A percentile compares a stretch with the other conserved stretches of the same genome.
Evolutionary conservation across 805 yeast genomes (phyloP).

Genomic region (Sugiyamaella mastotermitis): DNA sequence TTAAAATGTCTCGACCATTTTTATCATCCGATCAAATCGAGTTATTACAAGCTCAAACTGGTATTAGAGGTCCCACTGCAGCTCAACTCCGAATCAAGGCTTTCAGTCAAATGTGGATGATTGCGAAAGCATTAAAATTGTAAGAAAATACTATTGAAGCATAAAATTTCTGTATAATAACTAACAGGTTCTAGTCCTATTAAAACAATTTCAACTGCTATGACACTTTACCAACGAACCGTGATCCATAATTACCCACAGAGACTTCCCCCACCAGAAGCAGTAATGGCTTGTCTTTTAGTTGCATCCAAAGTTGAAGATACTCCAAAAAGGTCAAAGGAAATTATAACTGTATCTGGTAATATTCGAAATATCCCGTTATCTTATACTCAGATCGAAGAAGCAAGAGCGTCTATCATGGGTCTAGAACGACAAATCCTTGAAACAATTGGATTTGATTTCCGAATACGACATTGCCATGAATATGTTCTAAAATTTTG

Average conservation of each 20-base stretch:
- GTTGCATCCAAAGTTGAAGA: constrained; percentile 78
- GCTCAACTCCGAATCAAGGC: constrained; percentile 44
- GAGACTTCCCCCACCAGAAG: constrained; percentile 31
- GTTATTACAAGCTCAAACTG: constrained; percentile 43
- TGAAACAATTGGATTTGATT: constrained; percentile 76
- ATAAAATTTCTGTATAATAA: too few relatives aligned
- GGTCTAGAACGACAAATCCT: constrained; percentile 63
- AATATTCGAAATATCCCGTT: constrained; percentile 21
- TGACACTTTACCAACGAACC: constrained; percentile 67
- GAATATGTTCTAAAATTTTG: constrained; percentile 55
- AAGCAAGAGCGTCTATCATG: constrained; percentile 51
- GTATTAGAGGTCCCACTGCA: constrained; percentile 43
- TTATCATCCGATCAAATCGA: constrained; percentile 50
- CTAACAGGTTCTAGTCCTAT: constrained; percentile 41
- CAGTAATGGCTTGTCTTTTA: constrained; percentile 64
- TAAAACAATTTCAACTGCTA: constrained; percentile 60
- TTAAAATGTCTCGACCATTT: constrained; percentile 48
- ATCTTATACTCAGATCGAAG: constrained; percentile 40
- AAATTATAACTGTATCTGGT: constrained; percentile 39
- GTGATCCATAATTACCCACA: constrained; percentile 47
- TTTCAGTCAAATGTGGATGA: constrained; percentile 17
- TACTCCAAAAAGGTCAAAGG: constrained; percentile 68
- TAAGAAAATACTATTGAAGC: too few relatives aligned
- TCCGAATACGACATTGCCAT: constrained; percentile 63
- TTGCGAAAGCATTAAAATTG: constrained; percentile 16